These are phyloP conservation scores for Ceratocystis huliohia DNA, from an alignment of 2,329 filamentous ascomycete genomes.

Conservation along the genomic window DNA sequence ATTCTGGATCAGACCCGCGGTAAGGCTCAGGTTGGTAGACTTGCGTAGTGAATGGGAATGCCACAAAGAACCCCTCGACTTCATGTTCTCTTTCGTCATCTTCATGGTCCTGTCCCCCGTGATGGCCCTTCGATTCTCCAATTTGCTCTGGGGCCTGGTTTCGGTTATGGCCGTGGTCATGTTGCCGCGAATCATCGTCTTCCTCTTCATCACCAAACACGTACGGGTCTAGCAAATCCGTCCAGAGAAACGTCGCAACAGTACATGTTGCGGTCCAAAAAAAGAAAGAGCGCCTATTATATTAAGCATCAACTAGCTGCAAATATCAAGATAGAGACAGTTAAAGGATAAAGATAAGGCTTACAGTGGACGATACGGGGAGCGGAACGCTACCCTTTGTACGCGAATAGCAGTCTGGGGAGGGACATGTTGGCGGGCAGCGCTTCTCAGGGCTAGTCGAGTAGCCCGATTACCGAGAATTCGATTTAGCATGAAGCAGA, in stretches of 20 bases:
- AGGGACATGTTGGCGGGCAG: conserved; percentile 16
- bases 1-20: conserved; percentile 48
- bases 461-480: conserved; percentile 17
- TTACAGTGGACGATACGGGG: conserved; percentile 18
- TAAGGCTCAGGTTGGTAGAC: conserved; percentile 39
- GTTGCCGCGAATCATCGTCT: neutral
- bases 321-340: neutral
- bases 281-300: conserved; percentile 13
- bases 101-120: conserved; percentile 27
- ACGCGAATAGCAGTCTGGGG: conserved; percentile 18
- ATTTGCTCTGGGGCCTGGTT: conserved; percentile 1
- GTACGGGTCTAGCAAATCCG: conserved; percentile 17
- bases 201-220: conserved; percentile 19
- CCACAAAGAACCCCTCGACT: conserved; percentile 42
- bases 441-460: conserved; percentile 18
- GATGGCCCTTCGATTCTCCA: conserved; percentile 32
- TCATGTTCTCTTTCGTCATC: conserved; percentile 33
- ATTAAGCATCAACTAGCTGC: neutral
- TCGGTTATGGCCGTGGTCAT: neutral
- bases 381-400: conserved; percentile 17
- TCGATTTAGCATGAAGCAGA: conserved; percentile 13
- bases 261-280: neutral
- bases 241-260: conserved; percentile 14
- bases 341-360: neutral
- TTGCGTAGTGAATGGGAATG: conserved; percentile 47